Evolutionary conservation across 768 basidiomycete genomes (phyloP), one percentile per base, ranked within the genome.

Genomic region (Sarcomyxa edulis): DNA sequence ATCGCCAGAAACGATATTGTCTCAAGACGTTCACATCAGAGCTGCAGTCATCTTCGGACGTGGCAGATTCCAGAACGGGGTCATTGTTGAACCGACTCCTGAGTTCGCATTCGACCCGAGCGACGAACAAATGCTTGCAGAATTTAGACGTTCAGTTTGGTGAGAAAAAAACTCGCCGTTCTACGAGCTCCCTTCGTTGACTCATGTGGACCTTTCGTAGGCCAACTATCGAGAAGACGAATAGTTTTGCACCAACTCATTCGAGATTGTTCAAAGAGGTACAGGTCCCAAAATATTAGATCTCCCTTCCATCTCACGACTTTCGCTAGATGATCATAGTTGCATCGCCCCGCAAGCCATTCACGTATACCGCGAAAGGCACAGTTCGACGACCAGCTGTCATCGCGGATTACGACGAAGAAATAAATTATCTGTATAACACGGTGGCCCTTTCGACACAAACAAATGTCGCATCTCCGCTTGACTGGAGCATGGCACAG

Each of bases 251-350:
- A 1, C 56, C 56, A 1, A 40, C 40, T 22, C 55, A 58, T 29
- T 58, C 56, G 3, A 46, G 55, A 11, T 38, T 58, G 27, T 58
- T 58, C 40, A 58, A 58, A 43, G 56, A 59, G 48, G 45, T 27
- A 18, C 27, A 10, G 20, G 9, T 12, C 34, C 4, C 32, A 14
- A 6, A n/a, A 31, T 18, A 10, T 32, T n/a, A 2, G 16, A 24
- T 32, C 7, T 2, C 7, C 14, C 20, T 4, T n/a, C 18, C 32
- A 14, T 40, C 3, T 6, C 24, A 16, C 25, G 4, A 10, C 3
- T 14, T n/a, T n/a, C n/a, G n/a, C 7, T 18, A 63, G 62, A 65
- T 64, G 64, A 57, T 65, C 34, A 27, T 60, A 7, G 47, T 61
- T 23, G 43, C 58, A 7, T 45, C 45, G 1, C 52, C 54, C 3